A percentile compares a stretch with the other conserved stretches of the same genome.
These are phyloP conservation scores for Ceratonia siliqua DNA, from an alignment of 306 rosid species.

Conservation along the genomic window DNA sequence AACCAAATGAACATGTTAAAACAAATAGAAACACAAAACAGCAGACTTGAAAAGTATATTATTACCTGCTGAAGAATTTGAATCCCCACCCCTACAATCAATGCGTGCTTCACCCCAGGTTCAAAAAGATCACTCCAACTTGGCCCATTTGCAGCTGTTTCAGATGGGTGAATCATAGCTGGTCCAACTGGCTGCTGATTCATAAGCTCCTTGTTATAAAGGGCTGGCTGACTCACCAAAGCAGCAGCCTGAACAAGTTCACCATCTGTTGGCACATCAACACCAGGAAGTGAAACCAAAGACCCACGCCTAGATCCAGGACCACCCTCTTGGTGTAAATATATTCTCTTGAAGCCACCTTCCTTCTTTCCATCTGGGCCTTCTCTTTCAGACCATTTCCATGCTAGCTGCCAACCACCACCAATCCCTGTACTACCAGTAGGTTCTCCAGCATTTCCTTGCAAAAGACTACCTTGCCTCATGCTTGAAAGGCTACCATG, in stretches of 20 bases:
- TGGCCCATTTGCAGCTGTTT: slow-evolving; percentile 61
- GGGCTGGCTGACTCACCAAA: slow-evolving; percentile 78
- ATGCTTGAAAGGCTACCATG: slow-evolving; percentile 70
- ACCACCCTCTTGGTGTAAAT: slow-evolving; percentile 83
- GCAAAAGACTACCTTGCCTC: slow-evolving; percentile 61
- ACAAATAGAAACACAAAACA: neutral
- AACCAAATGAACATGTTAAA: neutral
- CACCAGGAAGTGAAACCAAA: slow-evolving; percentile 72
- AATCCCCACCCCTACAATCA: slow-evolving; percentile 75
- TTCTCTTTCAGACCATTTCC: slow-evolving; percentile 91
- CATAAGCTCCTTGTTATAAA: slow-evolving; percentile 64
- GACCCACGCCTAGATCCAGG: slow-evolving; percentile 75
- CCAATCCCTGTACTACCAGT: slow-evolving; percentile 84
- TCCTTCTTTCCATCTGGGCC: slow-evolving; percentile 77
- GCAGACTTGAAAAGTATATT: slow-evolving; percentile 10
- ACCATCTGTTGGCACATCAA: slow-evolving; percentile 55
- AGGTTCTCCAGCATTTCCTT: slow-evolving; percentile 62
- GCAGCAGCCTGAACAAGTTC: slow-evolving; percentile 77
- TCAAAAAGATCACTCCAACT: slow-evolving; percentile 79
- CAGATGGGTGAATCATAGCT: slow-evolving; percentile 83
- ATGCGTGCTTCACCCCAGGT: slow-evolving; percentile 91
- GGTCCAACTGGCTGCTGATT: slow-evolving; percentile 77
- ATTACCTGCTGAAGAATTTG: slow-evolving; percentile 94
- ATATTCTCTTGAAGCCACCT: slow-evolving; percentile 87
- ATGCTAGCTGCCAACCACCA: slow-evolving; percentile 97